Evolutionary conservation across 2,329 filamentous ascomycete species (phyloP).

Genomic region (Dactylellina sp.): DNA sequence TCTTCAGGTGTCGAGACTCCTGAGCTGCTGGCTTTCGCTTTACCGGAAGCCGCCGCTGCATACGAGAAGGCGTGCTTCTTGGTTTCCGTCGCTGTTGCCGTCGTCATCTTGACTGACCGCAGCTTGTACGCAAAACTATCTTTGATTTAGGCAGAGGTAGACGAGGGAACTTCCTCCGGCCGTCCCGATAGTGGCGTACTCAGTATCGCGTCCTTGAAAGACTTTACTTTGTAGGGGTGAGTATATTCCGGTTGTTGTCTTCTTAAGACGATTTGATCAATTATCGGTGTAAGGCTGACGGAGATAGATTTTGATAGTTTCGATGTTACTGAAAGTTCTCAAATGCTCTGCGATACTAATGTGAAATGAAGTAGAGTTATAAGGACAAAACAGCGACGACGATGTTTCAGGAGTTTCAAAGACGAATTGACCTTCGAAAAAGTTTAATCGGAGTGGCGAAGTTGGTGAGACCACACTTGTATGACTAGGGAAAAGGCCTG

Average conservation of each 20-base stretch:
- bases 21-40: constrained; percentile 49
- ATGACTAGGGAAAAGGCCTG: constrained; percentile 35
- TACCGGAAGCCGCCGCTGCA: constrained; percentile 60
- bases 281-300: constrained; percentile 12
- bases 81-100: constrained; percentile 57
- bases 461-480: constrained; percentile 57
- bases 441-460: constrained; percentile 52
- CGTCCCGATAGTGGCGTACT: constrained; percentile 53
- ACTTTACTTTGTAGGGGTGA: constrained; percentile 37
- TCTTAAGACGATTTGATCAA: constrained; percentile 28
- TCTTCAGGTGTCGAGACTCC: constrained; percentile 45
- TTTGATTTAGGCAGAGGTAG: constrained; percentile 53
- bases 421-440: constrained; percentile 41
- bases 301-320: constrained; percentile 5
- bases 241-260: constrained; percentile 41
- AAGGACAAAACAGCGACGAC: neutral
- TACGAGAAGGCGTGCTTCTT: constrained; percentile 60
- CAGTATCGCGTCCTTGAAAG: constrained; percentile 51
- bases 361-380: constrained; percentile 16
- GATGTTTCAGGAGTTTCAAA: constrained; percentile 6
- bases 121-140: constrained; percentile 52
- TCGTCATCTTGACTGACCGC: constrained; percentile 56
- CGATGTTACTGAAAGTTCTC: constrained; percentile 17
- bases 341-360: neutral
- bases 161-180: constrained; percentile 52